These are phyloP conservation scores for Jackrogersella minutella DNA, from an alignment of 495 filamentous ascomycete species.

Conservation along the genomic window DNA sequence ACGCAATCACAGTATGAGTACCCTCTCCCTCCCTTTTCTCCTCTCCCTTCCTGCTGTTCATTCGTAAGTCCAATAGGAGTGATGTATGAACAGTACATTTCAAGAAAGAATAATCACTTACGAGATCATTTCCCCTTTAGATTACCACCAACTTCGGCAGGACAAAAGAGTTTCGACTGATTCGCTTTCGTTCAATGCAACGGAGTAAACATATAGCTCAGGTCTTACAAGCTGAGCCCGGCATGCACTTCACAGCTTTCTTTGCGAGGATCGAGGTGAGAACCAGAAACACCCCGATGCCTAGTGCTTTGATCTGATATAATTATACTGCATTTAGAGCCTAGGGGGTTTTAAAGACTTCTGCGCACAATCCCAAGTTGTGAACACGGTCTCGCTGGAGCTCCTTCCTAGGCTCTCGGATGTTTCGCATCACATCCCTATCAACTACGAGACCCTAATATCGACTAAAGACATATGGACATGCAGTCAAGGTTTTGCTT, in stretches of 20 bases:
- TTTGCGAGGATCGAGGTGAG: conserved; percentile 6
- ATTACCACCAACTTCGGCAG: conserved; percentile 13
- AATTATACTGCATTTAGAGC: too few relatives aligned
- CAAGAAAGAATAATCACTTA: neutral
- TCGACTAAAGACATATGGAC: conserved; percentile 4
- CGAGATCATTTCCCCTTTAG: neutral
- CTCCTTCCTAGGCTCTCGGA: neutral
- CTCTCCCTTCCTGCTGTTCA: neutral
- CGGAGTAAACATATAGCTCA: neutral
- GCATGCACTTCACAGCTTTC: neutral
- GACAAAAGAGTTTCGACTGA: conserved; percentile 1
- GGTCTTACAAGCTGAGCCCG: neutral
- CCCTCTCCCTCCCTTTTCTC: too few relatives aligned
- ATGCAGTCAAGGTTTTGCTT: conserved; percentile 8
- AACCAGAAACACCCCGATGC: too few relatives aligned
- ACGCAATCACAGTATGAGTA: conserved; percentile 7
- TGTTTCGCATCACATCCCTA: conserved; percentile 4
- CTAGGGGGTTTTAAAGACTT: conserved; percentile 5
- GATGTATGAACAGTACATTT: neutral
- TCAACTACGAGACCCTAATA: neutral
- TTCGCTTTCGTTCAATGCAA: too few relatives aligned
- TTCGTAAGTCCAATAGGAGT: neutral
- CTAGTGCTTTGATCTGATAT: too few relatives aligned
- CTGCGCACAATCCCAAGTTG: neutral
- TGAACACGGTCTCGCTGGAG: neutral